Conservation (phyloP, 2,329 filamentous ascomycete species). For the Sclerotinia glacialis region DNA sequence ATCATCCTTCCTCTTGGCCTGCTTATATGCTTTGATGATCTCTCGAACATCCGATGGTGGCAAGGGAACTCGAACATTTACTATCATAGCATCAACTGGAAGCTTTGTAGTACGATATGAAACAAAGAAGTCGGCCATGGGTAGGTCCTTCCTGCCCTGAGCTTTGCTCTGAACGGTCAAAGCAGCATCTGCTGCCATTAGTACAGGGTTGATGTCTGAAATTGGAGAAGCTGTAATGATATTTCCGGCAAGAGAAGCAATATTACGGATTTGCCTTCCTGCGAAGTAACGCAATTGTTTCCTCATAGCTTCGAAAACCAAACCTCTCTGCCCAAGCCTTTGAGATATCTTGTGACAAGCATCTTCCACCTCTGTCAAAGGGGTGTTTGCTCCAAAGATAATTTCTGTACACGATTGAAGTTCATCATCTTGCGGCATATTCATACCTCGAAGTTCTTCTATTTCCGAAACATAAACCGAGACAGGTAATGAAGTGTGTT, state of each 20-base stretch:
- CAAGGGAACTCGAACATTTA: slow-evolving; percentile 75
- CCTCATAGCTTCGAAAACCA: slow-evolving; percentile 70
- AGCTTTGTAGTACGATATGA: slow-evolving; percentile 83
- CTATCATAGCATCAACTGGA: slow-evolving; percentile 76
- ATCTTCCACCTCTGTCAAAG: slow-evolving; percentile 81
- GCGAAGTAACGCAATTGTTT: slow-evolving; percentile 95
- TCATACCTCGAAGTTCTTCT: slow-evolving; percentile 77
- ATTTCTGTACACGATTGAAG: slow-evolving; percentile 29
- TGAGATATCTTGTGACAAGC: slow-evolving; percentile 40
- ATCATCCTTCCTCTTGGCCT: slow-evolving; percentile 92
- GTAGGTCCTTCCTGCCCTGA: slow-evolving; percentile 48
- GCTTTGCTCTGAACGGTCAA: slow-evolving; percentile 65
- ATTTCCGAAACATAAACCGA: slow-evolving; percentile 93
- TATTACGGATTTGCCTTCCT: slow-evolving; percentile 89
- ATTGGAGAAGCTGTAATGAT: slow-evolving; percentile 91
- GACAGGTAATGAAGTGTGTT: slow-evolving; percentile 80
- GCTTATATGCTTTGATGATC: slow-evolving; percentile 86
- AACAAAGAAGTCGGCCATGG: slow-evolving; percentile 85
- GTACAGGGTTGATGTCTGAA: slow-evolving; percentile 88
- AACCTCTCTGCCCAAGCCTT: slow-evolving; percentile 60
- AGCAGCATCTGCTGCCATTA: slow-evolving; percentile 79
- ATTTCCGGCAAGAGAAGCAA: slow-evolving; percentile 91
- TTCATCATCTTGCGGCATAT: slow-evolving; percentile 69
- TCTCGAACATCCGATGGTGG: slow-evolving; percentile 67
- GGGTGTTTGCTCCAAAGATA: slow-evolving; percentile 78